A percentile compares a stretch with the other conserved stretches of the same genome.
These are phyloP conservation scores for Cladosporium austrohemisphaericum DNA, from an alignment of 2,329 filamentous ascomycete species.

Conservation along the genomic window DNA sequence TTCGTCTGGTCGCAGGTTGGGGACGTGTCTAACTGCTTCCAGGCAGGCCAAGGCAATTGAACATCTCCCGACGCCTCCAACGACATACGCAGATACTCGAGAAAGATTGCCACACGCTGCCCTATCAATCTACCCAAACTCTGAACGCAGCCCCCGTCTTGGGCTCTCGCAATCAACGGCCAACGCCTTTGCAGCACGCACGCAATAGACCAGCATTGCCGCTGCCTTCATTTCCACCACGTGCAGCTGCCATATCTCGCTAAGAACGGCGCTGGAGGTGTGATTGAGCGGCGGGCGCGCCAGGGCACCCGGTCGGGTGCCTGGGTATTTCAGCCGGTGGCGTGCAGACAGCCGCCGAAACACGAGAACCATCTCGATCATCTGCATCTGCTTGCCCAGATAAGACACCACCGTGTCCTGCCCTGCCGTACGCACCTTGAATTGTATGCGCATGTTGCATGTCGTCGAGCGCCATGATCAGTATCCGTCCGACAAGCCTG, in stretches of 20 bases:
- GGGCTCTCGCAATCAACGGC: not conserved
- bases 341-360: not conserved
- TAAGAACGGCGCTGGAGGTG: not conserved
- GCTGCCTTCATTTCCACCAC: constrained; percentile 8
- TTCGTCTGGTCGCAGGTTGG: not conserved
- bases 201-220: too few species aligned
- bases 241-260: not conserved
- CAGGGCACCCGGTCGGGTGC: constrained; percentile 8
- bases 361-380: constrained; percentile 1
- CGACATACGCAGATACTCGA: not conserved
- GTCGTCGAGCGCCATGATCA: not conserved
- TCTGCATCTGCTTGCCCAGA: not conserved
- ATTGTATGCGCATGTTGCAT: not conserved
- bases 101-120: too few species aligned
- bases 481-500: not conserved
- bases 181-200: too few species aligned
- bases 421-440: not conserved
- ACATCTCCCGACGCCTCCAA: not conserved
- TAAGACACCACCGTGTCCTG: not conserved
- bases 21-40: constrained; percentile 2
- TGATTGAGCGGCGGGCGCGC: not conserved
- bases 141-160: not conserved
- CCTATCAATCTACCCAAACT: not conserved
- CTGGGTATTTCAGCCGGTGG: not conserved
- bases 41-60: constrained; percentile 4